Conservation (phyloP, 1,139 yeast genomes). For the Debaryomyces coudertii region DNA sequence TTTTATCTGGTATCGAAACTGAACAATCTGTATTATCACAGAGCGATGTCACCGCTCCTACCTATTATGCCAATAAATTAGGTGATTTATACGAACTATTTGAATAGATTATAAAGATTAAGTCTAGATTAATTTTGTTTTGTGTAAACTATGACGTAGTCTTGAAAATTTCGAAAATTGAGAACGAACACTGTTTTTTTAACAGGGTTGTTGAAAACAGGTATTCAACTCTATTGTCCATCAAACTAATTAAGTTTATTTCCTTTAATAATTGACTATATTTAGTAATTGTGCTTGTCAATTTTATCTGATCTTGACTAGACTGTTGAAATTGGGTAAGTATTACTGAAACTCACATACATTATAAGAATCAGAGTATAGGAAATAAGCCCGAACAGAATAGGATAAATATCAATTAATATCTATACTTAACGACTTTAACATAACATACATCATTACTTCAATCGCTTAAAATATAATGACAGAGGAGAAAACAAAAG, state of each 20-base stretch:
- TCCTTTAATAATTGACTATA: not conserved
- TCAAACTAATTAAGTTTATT: not conserved
- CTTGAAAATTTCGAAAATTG: slow-evolving; percentile 7
- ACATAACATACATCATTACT: not conserved
- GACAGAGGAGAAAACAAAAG: slow-evolving; percentile 41
- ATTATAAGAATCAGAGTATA: not conserved
- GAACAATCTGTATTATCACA: slow-evolving; percentile 56
- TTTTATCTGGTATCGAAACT: slow-evolving; percentile 86
- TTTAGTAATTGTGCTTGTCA: not conserved
- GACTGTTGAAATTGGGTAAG: not conserved
- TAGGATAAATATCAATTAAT: not conserved
- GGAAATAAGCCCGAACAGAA: not conserved
- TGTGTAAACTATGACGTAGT: slow-evolving; percentile 16
- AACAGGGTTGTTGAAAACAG: slow-evolving; percentile 5
- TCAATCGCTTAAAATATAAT: slow-evolving; percentile 18
- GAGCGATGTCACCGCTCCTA: slow-evolving; percentile 56
- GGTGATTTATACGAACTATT: slow-evolving; percentile 72
- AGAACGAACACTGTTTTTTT: not conserved
- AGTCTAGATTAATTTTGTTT: slow-evolving; percentile 4
- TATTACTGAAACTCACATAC: not conserved
- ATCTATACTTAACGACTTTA: not conserved
- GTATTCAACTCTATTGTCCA: not conserved
- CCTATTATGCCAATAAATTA: slow-evolving; percentile 68
- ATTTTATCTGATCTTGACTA: not conserved
- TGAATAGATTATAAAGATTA: slow-evolving; percentile 7